These are phyloP conservation scores for Cardamine chenopodiifolia DNA, from an alignment of 345 rosid species.

Conservation along the genomic window DNA sequence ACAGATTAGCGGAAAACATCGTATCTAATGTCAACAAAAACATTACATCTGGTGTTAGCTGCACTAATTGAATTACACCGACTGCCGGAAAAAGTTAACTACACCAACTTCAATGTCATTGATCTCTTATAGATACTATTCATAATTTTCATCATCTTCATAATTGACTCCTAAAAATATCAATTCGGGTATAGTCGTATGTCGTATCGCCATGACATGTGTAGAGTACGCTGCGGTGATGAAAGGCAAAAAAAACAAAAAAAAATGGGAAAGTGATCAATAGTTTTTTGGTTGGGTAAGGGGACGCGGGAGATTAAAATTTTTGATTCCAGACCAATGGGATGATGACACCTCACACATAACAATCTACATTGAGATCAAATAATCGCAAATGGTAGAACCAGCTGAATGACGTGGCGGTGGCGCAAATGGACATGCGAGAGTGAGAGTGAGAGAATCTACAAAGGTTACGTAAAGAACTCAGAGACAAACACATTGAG, in stretches of 20 bases:
- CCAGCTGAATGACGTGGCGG: conserved; percentile 36
- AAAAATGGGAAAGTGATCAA: neutral
- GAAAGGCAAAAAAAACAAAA: neutral
- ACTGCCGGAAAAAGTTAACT: neutral
- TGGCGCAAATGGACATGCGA: conserved; percentile 27
- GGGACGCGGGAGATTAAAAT: conserved; percentile 38
- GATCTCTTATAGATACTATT: neutral
- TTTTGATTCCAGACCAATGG: conserved; percentile 37
- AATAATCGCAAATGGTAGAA: conserved; percentile 37
- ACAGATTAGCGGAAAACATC: neutral
- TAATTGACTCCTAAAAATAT: conserved; percentile 2
- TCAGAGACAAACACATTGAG: conserved; percentile 33
- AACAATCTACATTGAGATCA: conserved; percentile 39
- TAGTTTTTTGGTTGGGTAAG: conserved; percentile 32
- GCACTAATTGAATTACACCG: neutral
- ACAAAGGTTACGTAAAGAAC: conserved; percentile 36
- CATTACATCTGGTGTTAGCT: neutral
- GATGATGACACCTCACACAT: conserved; percentile 19
- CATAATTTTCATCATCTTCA: neutral
- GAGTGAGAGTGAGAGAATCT: conserved; percentile 25
- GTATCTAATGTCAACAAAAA: neutral
- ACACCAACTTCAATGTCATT: neutral
- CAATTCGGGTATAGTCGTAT: neutral
- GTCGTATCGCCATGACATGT: neutral
- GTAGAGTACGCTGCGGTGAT: conserved; percentile 20